Evolutionary conservation across 352 stramenopile species (phyloP).

Genomic region (Aphanomyces stellatus): DNA sequence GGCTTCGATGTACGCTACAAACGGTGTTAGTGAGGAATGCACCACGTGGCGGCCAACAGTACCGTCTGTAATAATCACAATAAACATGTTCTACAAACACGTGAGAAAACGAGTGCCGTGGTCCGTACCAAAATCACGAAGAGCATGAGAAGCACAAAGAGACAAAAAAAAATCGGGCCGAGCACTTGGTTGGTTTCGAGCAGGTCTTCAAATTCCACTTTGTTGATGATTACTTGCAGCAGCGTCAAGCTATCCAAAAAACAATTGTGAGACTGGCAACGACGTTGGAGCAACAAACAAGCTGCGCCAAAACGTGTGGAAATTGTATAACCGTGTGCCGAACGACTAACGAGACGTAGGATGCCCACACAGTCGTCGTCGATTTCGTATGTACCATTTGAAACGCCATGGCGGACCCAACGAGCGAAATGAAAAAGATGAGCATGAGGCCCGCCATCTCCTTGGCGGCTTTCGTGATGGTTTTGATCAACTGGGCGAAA

Average conservation of each 20-base stretch:
- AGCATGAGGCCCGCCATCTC: slow-evolving; percentile 5
- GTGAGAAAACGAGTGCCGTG: neutral
- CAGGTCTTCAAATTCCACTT: slow-evolving; percentile 18
- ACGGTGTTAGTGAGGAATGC: too few species aligned
- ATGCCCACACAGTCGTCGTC: neutral
- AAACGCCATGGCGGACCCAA: slow-evolving; percentile 17
- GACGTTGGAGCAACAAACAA: slow-evolving; percentile 3
- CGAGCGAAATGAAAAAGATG: slow-evolving; percentile 10
- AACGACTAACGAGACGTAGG: neutral
- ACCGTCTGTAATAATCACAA: slow-evolving; percentile 20
- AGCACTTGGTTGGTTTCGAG: slow-evolving; percentile 18
- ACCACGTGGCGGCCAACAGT: neutral
- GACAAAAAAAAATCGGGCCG: slow-evolving; percentile 12
- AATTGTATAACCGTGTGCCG: slow-evolving; percentile 14
- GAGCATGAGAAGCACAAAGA: slow-evolving; percentile 11
- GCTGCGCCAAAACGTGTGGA: neutral
- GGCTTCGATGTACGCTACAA: slow-evolving; percentile 14
- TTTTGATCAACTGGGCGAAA: slow-evolving; percentile 16
- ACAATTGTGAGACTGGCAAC: too few species aligned
- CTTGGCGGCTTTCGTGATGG: slow-evolving; percentile 10
- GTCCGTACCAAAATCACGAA: slow-evolving; percentile 19
- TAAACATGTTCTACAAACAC: slow-evolving; percentile 18
- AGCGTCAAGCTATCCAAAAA: slow-evolving; percentile 14
- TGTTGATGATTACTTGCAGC: slow-evolving; percentile 16
- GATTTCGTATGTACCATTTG: slow-evolving; percentile 7